Percentiles rank a stretch among this genome's conserved stretches.
These are phyloP conservation scores for Beauveria australis DNA, from an alignment of 2,329 filamentous ascomycete species.

Conservation along the genomic window DNA sequence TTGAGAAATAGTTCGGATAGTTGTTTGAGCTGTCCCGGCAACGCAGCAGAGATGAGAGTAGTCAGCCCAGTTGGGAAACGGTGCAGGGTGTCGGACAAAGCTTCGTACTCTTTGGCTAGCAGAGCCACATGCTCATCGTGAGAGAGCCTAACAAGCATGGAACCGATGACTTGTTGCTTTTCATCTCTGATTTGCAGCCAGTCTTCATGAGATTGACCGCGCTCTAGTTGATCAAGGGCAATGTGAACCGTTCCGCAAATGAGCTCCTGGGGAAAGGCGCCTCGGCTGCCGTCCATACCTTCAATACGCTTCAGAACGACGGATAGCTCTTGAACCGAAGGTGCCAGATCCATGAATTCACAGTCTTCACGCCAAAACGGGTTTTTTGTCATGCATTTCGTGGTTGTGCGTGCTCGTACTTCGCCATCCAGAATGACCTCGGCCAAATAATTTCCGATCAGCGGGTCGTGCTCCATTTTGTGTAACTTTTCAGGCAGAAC, in stretches of 20 bases:
- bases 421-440: slow-evolving; percentile 76
- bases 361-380: slow-evolving; percentile 80
- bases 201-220: slow-evolving; percentile 71
- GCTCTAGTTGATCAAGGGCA: slow-evolving; percentile 67
- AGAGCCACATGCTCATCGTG: slow-evolving; percentile 88
- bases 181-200: slow-evolving; percentile 81
- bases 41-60: slow-evolving; percentile 69
- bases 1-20: slow-evolving; percentile 82
- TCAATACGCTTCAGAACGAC: slow-evolving; percentile 63
- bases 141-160: slow-evolving; percentile 73
- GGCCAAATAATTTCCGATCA: slow-evolving; percentile 64
- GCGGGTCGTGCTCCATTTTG: slow-evolving; percentile 31
- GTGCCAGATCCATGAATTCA: slow-evolving; percentile 66
- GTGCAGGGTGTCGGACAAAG: slow-evolving; percentile 75
- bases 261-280: slow-evolving; percentile 39
- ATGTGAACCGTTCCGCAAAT: slow-evolving; percentile 72
- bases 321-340: slow-evolving; percentile 59
- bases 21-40: slow-evolving; percentile 70
- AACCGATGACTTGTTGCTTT: slow-evolving; percentile 67
- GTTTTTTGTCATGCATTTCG: slow-evolving; percentile 61
- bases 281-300: slow-evolving; percentile 10
- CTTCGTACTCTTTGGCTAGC: slow-evolving; percentile 75
- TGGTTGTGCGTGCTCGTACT: slow-evolving; percentile 65
- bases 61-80: slow-evolving; percentile 78
- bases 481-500: slow-evolving; percentile 15